A percentile compares a stretch with the other conserved stretches of the same genome.
phyloP scores from a whole-genome alignment of 164 flowering plant species.

The Buxus sempervirens region DNA sequence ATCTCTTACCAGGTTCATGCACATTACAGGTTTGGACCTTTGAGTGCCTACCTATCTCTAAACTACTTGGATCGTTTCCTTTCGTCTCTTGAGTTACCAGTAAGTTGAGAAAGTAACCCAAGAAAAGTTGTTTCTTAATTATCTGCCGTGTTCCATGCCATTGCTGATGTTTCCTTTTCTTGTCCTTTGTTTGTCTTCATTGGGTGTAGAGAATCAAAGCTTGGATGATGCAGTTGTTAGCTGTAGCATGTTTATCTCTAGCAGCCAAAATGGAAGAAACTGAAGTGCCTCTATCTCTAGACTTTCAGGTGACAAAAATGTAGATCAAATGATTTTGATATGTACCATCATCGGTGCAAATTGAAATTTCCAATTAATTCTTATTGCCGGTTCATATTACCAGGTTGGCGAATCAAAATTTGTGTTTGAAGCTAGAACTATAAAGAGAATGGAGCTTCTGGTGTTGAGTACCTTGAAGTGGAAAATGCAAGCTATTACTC shows the following conservation, averaged over 20 bases:
- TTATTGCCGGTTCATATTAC: background rate
- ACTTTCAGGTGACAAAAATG: constrained; percentile 60
- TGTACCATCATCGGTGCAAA: background rate
- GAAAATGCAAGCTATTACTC: constrained; percentile 80
- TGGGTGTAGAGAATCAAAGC: constrained; percentile 52
- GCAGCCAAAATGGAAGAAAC: constrained; percentile 91
- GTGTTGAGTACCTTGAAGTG: constrained; percentile 72
- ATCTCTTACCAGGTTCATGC: constrained; percentile 51
- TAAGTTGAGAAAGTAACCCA: constrained; percentile 34
- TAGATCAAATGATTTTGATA: constrained; percentile 11
- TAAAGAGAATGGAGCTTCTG: constrained; percentile 87
- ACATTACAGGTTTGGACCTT: constrained; percentile 69
- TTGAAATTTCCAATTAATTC: too few relatives aligned
- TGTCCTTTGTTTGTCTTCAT: background rate
- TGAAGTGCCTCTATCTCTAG: constrained; percentile 59
- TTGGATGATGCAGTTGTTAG: constrained; percentile 80
- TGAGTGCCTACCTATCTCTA: constrained; percentile 62
- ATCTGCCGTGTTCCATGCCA: background rate
- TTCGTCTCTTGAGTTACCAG: constrained; percentile 71
- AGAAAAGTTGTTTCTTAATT: background rate
- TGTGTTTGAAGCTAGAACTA: constrained; percentile 72
- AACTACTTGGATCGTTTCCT: constrained; percentile 90
- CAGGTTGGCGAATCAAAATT: constrained; percentile 65
- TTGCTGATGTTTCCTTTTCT: constrained; percentile 1
- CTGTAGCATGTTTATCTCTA: constrained; percentile 77